A percentile compares a stretch with the other conserved stretches of the same genome.
These are phyloP conservation scores for Luzula sylvatica DNA, from an alignment of 176 grass and related monocot species.

Conservation along the genomic window DNA sequence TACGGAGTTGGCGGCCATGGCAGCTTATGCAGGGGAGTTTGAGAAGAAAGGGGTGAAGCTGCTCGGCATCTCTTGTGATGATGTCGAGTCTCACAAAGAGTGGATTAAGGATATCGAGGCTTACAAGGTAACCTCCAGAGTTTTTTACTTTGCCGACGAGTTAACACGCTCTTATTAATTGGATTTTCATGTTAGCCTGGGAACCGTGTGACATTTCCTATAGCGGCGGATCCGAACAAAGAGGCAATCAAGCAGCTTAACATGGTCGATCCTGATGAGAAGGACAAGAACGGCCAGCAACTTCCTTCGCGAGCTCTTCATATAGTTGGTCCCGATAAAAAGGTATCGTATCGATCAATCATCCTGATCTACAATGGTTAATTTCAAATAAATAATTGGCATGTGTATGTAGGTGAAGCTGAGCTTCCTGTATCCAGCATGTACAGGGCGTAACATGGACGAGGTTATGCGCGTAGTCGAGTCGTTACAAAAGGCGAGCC, in stretches of 20 bases:
- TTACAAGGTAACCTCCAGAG: slow-evolving; percentile 37
- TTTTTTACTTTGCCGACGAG: no score
- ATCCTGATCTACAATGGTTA: neutral
- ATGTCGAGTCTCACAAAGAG: slow-evolving; percentile 54
- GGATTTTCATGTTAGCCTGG: slow-evolving; percentile 25
- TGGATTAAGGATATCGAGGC: slow-evolving; percentile 96
- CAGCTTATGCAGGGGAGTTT: slow-evolving; percentile 49
- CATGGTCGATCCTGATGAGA: slow-evolving; percentile 88
- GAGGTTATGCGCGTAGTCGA: slow-evolving; percentile 69
- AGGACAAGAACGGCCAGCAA: slow-evolving; percentile 32
- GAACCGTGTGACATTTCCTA: slow-evolving; percentile 42
- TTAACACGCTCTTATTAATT: neutral
- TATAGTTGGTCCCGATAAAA: slow-evolving; percentile 59
- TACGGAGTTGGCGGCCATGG: slow-evolving; percentile 79
- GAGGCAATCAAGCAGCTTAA: slow-evolving; percentile 53
- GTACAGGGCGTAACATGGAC: slow-evolving; percentile 75
- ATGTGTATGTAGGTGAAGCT: slow-evolving; percentile 38
- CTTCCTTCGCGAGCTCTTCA: slow-evolving; percentile 65
- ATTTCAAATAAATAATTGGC: neutral
- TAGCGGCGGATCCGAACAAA: slow-evolving; percentile 46
- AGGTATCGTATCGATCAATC: neutral
- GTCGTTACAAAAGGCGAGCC: slow-evolving; percentile 50
- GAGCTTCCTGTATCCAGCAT: slow-evolving; percentile 73
- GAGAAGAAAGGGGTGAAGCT: slow-evolving; percentile 75
- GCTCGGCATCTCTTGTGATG: slow-evolving; percentile 75